Conservation (phyloP, 1,139 yeast genomes). For the Pichia sp. region DNA sequence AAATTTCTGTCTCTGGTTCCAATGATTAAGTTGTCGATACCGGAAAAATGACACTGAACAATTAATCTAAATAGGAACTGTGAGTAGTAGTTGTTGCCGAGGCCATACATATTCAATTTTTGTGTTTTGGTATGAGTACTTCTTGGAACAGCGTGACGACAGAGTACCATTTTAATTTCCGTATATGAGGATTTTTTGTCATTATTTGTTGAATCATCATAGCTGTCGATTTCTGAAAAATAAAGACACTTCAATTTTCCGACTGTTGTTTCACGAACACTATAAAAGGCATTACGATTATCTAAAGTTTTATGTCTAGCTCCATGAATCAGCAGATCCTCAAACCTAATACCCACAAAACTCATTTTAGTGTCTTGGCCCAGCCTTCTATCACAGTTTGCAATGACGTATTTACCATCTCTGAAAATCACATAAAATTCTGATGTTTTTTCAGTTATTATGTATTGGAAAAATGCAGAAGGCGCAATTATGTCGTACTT, state of each 20-base stretch:
- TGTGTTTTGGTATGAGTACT: not conserved
- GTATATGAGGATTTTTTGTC: constrained; percentile 2
- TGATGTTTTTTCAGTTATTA: constrained; percentile 3
- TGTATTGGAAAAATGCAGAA: constrained; percentile 12
- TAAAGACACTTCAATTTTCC: constrained; percentile 6
- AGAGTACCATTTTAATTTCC: constrained; percentile 13
- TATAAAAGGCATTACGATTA: constrained; percentile 8
- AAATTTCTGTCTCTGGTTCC: constrained; percentile 12
- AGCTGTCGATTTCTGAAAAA: constrained; percentile 13
- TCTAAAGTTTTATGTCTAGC: constrained; percentile 3
- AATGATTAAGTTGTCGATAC: constrained; percentile 7
- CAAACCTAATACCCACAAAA: constrained; percentile 16
- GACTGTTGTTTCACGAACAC: constrained; percentile 3
- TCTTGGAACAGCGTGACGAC: constrained; percentile 7
- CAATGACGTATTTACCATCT: constrained; percentile 5
- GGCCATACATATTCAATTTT: constrained; percentile 3
- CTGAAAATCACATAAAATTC: constrained; percentile 7
- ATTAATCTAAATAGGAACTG: constrained; percentile 6
- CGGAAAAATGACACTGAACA: constrained; percentile 13
- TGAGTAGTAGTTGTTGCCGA: constrained; percentile 8
- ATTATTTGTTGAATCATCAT: not conserved
- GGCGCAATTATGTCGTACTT: constrained; percentile 7
- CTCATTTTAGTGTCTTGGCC: constrained; percentile 10
- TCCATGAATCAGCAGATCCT: constrained; percentile 12
- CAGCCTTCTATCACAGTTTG: constrained; percentile 10